Conservation (phyloP, 1,284 basidiomycete species). For the Anthracocystis setariae region DNA sequence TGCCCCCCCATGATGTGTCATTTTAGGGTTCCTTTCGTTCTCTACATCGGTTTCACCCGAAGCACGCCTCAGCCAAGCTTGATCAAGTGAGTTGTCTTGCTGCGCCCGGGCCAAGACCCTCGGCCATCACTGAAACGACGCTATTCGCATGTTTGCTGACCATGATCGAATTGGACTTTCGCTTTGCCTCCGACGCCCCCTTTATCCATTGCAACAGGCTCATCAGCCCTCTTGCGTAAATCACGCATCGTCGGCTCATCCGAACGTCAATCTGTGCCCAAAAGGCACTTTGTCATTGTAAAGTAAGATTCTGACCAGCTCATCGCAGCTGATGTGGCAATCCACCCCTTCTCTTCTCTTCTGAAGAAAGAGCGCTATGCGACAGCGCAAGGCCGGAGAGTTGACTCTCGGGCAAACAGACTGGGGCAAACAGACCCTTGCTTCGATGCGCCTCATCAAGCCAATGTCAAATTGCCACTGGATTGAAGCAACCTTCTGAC, state of each 20-base stretch:
- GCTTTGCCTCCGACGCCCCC: neutral
- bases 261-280: conserved; percentile 7
- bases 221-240: conserved; percentile 58
- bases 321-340: conserved; percentile 6
- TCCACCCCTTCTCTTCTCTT: conserved; percentile 10
- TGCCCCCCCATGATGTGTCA: neutral
- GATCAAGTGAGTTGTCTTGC: conserved; percentile 57
- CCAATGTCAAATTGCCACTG: too few species aligned
- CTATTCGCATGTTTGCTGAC: neutral
- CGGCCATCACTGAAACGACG: neutral
- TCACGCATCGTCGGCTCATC: conserved; percentile 14
- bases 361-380: neutral
- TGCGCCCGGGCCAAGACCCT: neutral
- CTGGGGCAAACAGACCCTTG: too few species aligned
- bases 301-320: conserved; percentile 3
- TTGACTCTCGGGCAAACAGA: too few species aligned
- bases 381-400: too few species aligned
- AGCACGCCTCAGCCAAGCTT: conserved; percentile 63
- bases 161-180: neutral
- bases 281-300: conserved; percentile 22
- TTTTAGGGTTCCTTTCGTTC: conserved; percentile 64
- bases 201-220: conserved; percentile 31
- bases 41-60: conserved; percentile 65
- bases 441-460: too few species aligned
- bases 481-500: too few species aligned